Conservation (phyloP, 352 stramenopile species). For the Blastocystis sp. region DNA sequence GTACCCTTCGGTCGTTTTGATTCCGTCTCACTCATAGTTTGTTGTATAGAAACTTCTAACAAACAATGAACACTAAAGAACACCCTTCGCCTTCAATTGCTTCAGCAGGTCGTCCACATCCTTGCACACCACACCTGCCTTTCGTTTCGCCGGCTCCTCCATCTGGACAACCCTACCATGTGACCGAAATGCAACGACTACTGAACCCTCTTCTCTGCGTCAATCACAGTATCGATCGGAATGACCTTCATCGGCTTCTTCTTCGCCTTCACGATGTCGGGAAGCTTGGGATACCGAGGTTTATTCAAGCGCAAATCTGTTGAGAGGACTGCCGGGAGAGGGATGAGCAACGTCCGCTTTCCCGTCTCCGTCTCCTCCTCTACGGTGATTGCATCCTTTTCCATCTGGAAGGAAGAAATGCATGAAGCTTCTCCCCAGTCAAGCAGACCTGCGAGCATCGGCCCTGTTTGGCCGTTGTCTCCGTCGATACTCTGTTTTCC, state of each 20-base stretch:
- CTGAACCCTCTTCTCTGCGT: not conserved
- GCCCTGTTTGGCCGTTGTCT: slow-evolving; percentile 66
- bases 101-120: slow-evolving; percentile 18
- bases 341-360: slow-evolving; percentile 74
- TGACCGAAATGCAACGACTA: not conserved
- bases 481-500: slow-evolving; percentile 68
- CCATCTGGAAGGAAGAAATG: slow-evolving; percentile 58
- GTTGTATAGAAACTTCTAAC: not conserved
- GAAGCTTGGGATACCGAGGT: slow-evolving; percentile 91
- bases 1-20: slow-evolving; percentile 48
- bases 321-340: slow-evolving; percentile 85
- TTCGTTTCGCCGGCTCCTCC: not conserved
- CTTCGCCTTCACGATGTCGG: slow-evolving; percentile 98
- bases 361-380: slow-evolving; percentile 66
- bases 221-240: not conserved
- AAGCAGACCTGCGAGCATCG: slow-evolving; percentile 86
- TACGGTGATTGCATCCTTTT: slow-evolving; percentile 5
- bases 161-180: slow-evolving; percentile 13
- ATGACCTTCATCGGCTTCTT: slow-evolving; percentile 74
- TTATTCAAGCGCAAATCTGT: slow-evolving; percentile 95
- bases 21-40: slow-evolving; percentile 23
- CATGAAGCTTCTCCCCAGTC: slow-evolving; percentile 89
- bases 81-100: slow-evolving; percentile 3
- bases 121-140: slow-evolving; percentile 7
- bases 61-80: slow-evolving; percentile 13